Percentiles rank a stretch among this genome's conserved stretches.
Evolutionary conservation across 1,284 basidiomycete genomes (phyloP).

Genomic region (Earliella scabrosa): DNA sequence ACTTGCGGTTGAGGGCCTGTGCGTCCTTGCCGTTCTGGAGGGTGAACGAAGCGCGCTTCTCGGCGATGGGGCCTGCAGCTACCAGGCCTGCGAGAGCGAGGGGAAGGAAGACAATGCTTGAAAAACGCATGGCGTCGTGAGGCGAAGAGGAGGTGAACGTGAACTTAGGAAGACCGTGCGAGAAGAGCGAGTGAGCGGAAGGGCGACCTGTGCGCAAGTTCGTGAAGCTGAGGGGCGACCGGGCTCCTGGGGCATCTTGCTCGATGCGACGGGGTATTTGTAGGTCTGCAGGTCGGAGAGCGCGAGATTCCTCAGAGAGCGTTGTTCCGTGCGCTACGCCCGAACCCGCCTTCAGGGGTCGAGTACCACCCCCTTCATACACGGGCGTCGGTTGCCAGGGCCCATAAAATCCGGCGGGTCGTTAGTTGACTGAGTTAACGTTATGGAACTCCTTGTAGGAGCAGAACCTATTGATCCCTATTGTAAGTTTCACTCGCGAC

Average conservation of each 20-base stretch:
- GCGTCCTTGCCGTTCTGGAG: slow-evolving; percentile 49
- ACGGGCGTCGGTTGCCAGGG: no score
- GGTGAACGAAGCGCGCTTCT: slow-evolving; percentile 31
- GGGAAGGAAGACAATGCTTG: slow-evolving; percentile 24
- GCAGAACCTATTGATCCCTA: no score
- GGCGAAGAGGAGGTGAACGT: slow-evolving; percentile 2
- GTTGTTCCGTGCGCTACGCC: no score
- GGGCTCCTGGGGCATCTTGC: slow-evolving; percentile 18
- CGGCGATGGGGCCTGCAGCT: slow-evolving; percentile 25
- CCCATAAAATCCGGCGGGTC: no score
- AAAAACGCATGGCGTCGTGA: slow-evolving; percentile 28
- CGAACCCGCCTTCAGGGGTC: no score
- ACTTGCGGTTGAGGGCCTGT: slow-evolving; percentile 49
- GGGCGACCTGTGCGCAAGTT: slow-evolving; percentile 22
- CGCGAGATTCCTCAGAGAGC: no score
- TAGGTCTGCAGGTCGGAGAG: no score
- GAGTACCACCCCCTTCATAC: no score
- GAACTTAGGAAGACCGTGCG: slow-evolving; percentile 10
- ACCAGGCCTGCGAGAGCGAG: slow-evolving; percentile 23
- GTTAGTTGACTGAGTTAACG: no score
- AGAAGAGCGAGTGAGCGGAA: slow-evolving; percentile 20
- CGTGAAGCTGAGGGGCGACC: slow-evolving; percentile 23
- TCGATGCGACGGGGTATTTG: slow-evolving; percentile 8
- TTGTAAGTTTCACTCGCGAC: no score
- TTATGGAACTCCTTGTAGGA: no score